These are phyloP conservation scores for Citrullus mucosospermus DNA, from an alignment of 306 rosid genomes.

Conservation along the genomic window DNA sequence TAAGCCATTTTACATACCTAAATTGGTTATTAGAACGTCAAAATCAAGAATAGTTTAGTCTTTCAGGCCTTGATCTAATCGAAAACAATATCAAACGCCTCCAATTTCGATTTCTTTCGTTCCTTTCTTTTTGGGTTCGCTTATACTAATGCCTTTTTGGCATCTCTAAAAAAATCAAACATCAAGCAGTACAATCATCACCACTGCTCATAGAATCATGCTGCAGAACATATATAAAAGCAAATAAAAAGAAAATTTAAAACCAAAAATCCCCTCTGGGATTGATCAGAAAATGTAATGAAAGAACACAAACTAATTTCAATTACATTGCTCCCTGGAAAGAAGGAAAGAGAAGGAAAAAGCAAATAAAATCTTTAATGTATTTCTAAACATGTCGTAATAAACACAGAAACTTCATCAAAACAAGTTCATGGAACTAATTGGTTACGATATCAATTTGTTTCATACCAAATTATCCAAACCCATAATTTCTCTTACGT, in stretches of 20 bases:
- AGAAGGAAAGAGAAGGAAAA: neutral
- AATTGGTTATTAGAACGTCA: neutral
- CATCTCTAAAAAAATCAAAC: neutral
- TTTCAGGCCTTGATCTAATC: neutral
- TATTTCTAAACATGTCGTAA: neutral
- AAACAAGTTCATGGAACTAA: slow-evolving; percentile 2
- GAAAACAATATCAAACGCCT: neutral
- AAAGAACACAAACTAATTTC: neutral
- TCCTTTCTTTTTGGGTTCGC: neutral
- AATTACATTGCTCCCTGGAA: neutral
- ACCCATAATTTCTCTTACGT: neutral
- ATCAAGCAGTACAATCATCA: neutral
- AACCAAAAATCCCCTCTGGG: neutral
- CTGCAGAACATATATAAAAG: neutral
- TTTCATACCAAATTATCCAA: neutral
- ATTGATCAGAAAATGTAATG: neutral
- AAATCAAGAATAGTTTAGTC: neutral
- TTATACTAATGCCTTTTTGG: neutral
- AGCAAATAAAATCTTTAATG: neutral
- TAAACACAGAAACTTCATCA: neutral
- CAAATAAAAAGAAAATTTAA: neutral
- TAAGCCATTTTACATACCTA: neutral
- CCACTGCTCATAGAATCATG: neutral
- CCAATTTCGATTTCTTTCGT: neutral
- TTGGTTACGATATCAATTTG: neutral